These are phyloP conservation scores for Protomyces macrosporus DNA, from an alignment of 1,139 yeast species.

Conservation along the genomic window DNA sequence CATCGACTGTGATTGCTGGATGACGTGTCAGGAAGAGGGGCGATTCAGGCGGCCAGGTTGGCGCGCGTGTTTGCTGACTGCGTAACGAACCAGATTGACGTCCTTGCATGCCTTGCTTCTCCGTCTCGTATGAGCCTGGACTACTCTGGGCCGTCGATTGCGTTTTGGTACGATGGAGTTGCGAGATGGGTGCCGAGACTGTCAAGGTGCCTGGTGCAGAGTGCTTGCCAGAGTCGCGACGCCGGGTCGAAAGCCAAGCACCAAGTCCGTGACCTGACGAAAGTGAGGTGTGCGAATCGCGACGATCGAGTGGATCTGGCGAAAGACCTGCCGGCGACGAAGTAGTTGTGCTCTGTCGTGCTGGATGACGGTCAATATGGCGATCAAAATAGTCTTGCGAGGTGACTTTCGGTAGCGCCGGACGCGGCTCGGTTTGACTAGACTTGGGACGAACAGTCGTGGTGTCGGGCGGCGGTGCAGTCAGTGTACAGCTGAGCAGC, in stretches of 20 bases:
- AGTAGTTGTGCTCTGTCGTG: not conserved
- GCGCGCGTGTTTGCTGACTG: not conserved
- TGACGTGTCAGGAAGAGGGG: not conserved
- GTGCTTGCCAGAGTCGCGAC: not conserved
- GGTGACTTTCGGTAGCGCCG: not conserved
- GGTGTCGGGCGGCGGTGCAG: conserved; percentile 26
- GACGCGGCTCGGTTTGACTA: not conserved
- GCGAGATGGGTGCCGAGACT: not conserved
- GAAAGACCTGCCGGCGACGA: not conserved
- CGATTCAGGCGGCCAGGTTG: not conserved
- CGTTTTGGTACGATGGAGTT: not conserved
- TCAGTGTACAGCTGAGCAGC: conserved; percentile 66
- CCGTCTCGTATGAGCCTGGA: not conserved
- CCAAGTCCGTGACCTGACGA: not conserved
- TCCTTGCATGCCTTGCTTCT: not conserved
- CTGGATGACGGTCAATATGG: conserved; percentile 8
- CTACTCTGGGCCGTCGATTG: not conserved
- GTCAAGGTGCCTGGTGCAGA: not conserved
- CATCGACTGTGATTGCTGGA: not conserved
- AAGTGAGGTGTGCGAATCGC: not conserved
- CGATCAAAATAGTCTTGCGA: not conserved
- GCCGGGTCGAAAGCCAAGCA: not conserved
- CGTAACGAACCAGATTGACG: not conserved
- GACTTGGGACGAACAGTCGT: not conserved
- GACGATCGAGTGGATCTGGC: not conserved